Conservation (phyloP, 495 filamentous ascomycete genomes). For the Aspergillus asperescens region DNA sequence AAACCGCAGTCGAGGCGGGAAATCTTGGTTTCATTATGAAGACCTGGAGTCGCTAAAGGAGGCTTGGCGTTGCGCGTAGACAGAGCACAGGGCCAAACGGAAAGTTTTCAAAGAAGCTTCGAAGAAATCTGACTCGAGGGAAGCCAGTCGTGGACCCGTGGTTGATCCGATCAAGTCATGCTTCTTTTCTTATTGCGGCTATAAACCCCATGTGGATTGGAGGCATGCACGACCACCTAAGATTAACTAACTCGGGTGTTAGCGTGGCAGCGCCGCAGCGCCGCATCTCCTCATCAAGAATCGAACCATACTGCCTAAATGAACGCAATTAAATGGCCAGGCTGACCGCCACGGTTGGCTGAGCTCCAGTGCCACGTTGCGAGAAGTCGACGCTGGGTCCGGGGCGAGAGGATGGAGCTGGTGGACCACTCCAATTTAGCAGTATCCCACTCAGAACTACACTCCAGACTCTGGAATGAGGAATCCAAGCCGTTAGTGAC, state of each 20-base stretch:
- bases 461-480: no score
- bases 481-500: neutral
- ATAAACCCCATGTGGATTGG: constrained; percentile 19
- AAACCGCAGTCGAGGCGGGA: constrained; percentile 3
- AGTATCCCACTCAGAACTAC: neutral
- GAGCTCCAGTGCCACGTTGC: neutral
- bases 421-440: neutral
- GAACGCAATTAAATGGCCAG: constrained; percentile 6
- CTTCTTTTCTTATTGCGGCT: constrained; percentile 20
- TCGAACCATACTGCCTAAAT: constrained; percentile 11
- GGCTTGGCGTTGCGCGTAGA: constrained; percentile 8
- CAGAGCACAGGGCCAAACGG: constrained; percentile 7
- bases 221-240: constrained; percentile 12
- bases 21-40: constrained; percentile 6
- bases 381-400: no score
- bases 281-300: neutral
- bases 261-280: constrained; percentile 1
- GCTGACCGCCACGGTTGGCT: constrained; percentile 11
- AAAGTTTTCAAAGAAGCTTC: constrained; percentile 13
- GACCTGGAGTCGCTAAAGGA: constrained; percentile 3
- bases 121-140: neutral
- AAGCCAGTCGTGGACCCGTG: neutral
- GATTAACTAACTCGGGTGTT: constrained; percentile 8
- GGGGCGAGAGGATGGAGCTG: constrained; percentile 1
- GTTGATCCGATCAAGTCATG: constrained; percentile 10